These are phyloP conservation scores for Syncephalastrum monosporum DNA, from an alignment of 371 early-diverging fungal genomes.

Conservation along the genomic window DNA sequence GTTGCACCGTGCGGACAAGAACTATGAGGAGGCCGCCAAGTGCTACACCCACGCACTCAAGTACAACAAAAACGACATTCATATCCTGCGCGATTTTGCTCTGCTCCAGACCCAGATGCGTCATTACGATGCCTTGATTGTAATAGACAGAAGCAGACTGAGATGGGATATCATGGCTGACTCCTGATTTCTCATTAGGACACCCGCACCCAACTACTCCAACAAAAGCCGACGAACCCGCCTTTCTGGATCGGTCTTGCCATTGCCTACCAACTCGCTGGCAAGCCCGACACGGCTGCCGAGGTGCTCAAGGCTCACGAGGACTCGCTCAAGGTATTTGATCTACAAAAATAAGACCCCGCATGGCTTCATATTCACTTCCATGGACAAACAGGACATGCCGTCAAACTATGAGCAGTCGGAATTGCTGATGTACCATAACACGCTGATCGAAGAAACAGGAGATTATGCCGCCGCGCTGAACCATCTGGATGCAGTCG, in stretches of 20 bases:
- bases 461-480: conserved; percentile 78
- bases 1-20: conserved; percentile 86
- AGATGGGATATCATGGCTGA: background rate
- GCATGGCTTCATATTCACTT: background rate
- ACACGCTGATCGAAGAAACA: conserved; percentile 74
- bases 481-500: conserved; percentile 71
- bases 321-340: conserved; percentile 65
- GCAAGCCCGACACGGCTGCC: conserved; percentile 73
- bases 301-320: conserved; percentile 70
- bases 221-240: conserved; percentile 67
- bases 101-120: conserved; percentile 88
- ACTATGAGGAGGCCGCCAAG: conserved; percentile 91
- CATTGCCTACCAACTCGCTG: conserved; percentile 80
- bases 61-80: conserved; percentile 89
- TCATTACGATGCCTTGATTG: conserved; percentile 81
- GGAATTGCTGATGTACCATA: conserved; percentile 79
- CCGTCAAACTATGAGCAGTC: conserved; percentile 67
- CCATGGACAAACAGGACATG: conserved; percentile 39
- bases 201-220: conserved; percentile 68
- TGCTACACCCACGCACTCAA: conserved; percentile 90
- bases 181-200: conserved; percentile 38
- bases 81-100: conserved; percentile 88
- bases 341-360: conserved; percentile 4
- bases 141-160: conserved; percentile 25
- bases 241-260: conserved; percentile 88